Evolutionary conservation across 176 grass and related monocot species (phyloP).

Genomic region (Oryza meridionalis): DNA sequence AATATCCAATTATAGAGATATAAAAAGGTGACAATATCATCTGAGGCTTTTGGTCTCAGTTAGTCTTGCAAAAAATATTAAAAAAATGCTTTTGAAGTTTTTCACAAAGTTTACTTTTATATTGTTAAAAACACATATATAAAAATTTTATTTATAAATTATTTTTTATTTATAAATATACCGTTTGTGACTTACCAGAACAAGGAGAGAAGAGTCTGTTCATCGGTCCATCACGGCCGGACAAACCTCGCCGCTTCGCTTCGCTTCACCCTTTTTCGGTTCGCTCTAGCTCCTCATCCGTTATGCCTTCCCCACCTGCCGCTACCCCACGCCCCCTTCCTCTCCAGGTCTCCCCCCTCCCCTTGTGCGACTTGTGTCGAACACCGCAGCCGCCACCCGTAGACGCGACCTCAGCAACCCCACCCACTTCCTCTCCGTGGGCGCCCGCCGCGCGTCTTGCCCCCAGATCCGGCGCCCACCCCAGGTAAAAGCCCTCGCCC

Average conservation of each 20-base stretch:
- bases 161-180: too few relatives aligned
- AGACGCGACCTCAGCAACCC: background rate
- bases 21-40: too few relatives aligned
- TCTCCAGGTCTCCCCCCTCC: background rate
- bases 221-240: too few relatives aligned
- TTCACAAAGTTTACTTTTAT: too few relatives aligned
- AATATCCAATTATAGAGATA: too few relatives aligned
- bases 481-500: background rate
- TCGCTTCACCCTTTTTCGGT: background rate
- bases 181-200: too few relatives aligned
- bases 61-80: too few relatives aligned
- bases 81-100: too few relatives aligned
- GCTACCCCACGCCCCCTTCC: background rate
- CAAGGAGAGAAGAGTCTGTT: too few relatives aligned
- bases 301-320: background rate
- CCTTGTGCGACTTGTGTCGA: background rate
- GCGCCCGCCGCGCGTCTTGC: background rate
- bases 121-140: too few relatives aligned
- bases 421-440: background rate
- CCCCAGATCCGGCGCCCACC: conserved; percentile 15
- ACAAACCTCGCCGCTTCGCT: background rate
- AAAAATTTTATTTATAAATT: too few relatives aligned
- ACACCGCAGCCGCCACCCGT: background rate
- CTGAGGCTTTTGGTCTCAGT: too few relatives aligned
- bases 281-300: background rate